Evolutionary conservation across 257 asterid species (phyloP).

Genomic region (Leonotis leonurus): DNA sequence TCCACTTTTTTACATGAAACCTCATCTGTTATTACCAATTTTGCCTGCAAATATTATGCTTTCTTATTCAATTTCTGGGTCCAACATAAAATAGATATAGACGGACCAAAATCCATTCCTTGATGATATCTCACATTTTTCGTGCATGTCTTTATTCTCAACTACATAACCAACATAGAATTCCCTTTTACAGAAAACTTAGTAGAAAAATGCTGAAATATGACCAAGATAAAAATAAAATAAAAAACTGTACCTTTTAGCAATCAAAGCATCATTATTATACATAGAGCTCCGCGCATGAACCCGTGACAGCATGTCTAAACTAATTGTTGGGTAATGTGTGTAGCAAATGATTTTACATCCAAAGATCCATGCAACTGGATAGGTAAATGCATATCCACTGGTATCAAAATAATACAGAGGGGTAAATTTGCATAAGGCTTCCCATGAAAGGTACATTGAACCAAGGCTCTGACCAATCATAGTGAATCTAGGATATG

Average conservation of each 20-base stretch:
- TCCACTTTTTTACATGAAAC: neutral
- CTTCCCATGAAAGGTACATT: slow-evolving; percentile 85
- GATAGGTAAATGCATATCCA: slow-evolving; percentile 96
- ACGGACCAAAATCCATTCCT: neutral
- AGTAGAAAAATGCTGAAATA: neutral
- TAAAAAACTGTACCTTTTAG: slow-evolving; percentile 54
- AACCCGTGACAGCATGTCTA: slow-evolving; percentile 93
- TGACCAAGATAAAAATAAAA: neutral
- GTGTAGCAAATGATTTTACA: slow-evolving; percentile 83
- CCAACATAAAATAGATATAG: neutral
- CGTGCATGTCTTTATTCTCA: neutral
- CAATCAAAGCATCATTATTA: slow-evolving; percentile 71
- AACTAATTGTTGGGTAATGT: slow-evolving; percentile 94
- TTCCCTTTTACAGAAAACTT: neutral
- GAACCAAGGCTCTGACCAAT: slow-evolving; percentile 98
- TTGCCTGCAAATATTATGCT: neutral
- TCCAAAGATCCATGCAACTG: slow-evolving; percentile 83
- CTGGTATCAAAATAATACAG: slow-evolving; percentile 82
- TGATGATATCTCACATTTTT: neutral
- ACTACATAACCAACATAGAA: neutral
- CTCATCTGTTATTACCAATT: neutral
- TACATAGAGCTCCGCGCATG: slow-evolving; percentile 67
- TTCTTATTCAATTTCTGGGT: neutral
- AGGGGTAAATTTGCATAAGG: slow-evolving; percentile 66
- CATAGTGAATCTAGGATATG: slow-evolving; percentile 92